Conservation (phyloP, 2,329 filamentous ascomycete genomes). For the Alternaria panax region DNA sequence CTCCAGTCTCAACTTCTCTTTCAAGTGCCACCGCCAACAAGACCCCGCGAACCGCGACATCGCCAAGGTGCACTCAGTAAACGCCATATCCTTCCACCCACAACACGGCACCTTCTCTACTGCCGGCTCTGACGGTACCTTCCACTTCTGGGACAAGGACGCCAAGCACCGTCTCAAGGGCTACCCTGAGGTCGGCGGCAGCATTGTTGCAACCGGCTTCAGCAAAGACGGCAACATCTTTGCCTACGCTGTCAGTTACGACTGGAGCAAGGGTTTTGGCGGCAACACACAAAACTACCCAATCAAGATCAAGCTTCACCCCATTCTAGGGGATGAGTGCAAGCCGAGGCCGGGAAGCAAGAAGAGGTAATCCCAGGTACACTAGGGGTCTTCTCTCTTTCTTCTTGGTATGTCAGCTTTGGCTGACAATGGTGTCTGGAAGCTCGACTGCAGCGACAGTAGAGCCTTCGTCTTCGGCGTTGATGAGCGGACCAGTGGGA, state of each 20-base stretch:
- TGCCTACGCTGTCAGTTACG: constrained; percentile 81
- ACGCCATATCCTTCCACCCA: constrained; percentile 97
- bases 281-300: constrained; percentile 72
- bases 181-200: constrained; percentile 69
- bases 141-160: constrained; percentile 88
- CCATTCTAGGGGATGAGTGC: constrained; percentile 58
- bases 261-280: constrained; percentile 97
- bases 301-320: constrained; percentile 61
- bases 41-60: constrained; percentile 68
- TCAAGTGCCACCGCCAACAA: constrained; percentile 95
- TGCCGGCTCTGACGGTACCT: constrained; percentile 92
- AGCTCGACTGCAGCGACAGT: background rate
- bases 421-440: background rate
- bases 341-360: constrained; percentile 58
- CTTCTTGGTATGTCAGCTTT: background rate
- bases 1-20: constrained; percentile 84
- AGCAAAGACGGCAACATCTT: constrained; percentile 76
- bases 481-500: background rate
- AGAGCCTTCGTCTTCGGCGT: background rate
- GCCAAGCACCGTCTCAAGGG: constrained; percentile 67
- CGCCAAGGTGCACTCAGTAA: constrained; percentile 92
- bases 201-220: constrained; percentile 91
- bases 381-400: background rate
- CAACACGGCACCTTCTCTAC: constrained; percentile 98
- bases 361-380: constrained; percentile 51